phyloP scores from a whole-genome alignment of 345 rosid genomes.

The Mangifera indica region DNA sequence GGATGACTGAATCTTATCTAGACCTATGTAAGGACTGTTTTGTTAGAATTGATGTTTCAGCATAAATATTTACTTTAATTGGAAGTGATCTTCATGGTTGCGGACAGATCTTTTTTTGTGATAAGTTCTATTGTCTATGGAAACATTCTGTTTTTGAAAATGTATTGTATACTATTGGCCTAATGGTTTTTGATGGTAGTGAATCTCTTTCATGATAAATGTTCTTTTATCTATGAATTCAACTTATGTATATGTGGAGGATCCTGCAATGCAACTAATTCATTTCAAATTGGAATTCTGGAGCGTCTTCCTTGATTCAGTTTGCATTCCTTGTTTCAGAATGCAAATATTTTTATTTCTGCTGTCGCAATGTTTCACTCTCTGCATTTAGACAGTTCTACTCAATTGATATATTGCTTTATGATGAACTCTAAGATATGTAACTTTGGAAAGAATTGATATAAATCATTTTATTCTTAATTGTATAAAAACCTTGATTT shows the following conservation, averaged over 20 bases:
- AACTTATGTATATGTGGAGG: constrained; percentile 1
- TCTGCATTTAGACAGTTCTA: neutral
- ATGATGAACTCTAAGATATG: too few relatives aligned
- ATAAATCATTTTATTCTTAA: too few relatives aligned
- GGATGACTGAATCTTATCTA: neutral
- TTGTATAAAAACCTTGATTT: too few relatives aligned
- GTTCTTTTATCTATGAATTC: neutral
- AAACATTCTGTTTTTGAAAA: neutral
- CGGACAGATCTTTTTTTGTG: neutral
- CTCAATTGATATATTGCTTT: too few relatives aligned
- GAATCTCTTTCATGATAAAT: neutral
- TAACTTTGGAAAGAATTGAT: too few relatives aligned
- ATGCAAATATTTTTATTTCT: neutral
- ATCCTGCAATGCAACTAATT: neutral
- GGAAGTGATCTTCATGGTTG: neutral
- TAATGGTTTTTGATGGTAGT: neutral
- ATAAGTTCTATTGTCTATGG: neutral
- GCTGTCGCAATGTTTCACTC: neutral
- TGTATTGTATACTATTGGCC: neutral
- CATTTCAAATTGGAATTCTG: neutral
- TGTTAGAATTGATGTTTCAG: neutral
- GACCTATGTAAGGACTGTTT: neutral
- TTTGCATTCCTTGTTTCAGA: neutral
- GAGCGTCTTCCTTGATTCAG: neutral
- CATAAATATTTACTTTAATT: neutral